Evolutionary conservation across 805 yeast species (phyloP), one percentile per base, ranked within the genome.

Genomic region (Spathaspora hagerdaliae): DNA sequence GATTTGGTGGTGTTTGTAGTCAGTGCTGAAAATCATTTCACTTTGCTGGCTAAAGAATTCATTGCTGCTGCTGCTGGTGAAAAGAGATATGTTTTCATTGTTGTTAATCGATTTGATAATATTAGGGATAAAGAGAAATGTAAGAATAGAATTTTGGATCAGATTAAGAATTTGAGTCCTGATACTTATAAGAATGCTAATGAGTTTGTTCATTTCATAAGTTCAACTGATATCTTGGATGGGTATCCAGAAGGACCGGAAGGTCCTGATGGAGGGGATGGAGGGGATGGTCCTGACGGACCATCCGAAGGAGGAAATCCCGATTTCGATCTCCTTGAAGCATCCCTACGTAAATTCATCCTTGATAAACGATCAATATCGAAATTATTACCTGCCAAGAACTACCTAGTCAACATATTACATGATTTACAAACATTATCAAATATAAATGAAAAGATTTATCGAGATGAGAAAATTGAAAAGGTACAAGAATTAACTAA

Each of bases 1-100:
- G 99, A 94, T 62, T 74, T 94, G 52, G 96, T 94, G 3, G 92
- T 94, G 1, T 95, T 94, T 70, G 98, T 95, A 2, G 96, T 94
- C 2, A 87, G 85, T 62, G 96, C 99, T 0, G 98, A 91, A 58
- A 95, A 94, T 58, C 97, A 94, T 60, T 86, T 94, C 60, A 94
- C 99, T 0, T 71, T 90, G 46, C 87, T 96, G 0, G 98, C 97
- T 0, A 85, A 88, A 53, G 99, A 94, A 58, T 95, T 94, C 59
- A 88, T 94, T 43, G 75, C 92, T 2, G 80, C 87, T 34, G 96
- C 97, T 0, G 90, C 97, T 1, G 82, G 83, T 43, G 99, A 94
- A 57, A 92, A 90, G 67, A 83, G 92, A 50, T 78, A 91, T 52
- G 87, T 94, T 43, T 94, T 95, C 60, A 90, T 94, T 61, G 98